Evolutionary conservation across 495 filamentous ascomycete species (phyloP), one percentile per base, ranked within the genome.

Genomic region (Hypoxylon cercidicola): DNA sequence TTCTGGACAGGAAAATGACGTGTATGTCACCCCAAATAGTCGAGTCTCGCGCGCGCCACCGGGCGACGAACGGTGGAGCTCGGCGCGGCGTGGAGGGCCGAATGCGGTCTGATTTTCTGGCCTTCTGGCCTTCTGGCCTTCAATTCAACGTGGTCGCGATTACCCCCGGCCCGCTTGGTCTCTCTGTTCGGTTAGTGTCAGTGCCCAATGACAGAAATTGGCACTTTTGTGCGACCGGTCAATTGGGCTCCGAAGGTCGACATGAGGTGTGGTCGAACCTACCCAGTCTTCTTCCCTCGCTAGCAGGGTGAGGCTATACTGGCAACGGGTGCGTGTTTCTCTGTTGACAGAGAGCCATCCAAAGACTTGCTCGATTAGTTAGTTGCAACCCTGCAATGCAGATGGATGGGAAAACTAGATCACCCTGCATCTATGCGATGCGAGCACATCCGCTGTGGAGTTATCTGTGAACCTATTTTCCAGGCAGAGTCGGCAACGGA

Each of bases 371-470:
- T 59, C 55, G 37, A 60, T 39, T 55, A 43, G 25, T 51, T 55
- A 65, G 55, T 41, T 69, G 51, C 41, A 39, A 65, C 61, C 52
- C 61, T 69, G 66, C 66, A 58, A 65, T 65, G 61, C 61, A 69
- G 45, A 58, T 43, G 45, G 55, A 52, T 64, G 66, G 55, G 40
- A 64, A 56, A 64, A 60, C 46, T 56, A 61, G 66, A 69, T 65
- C 66, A 69, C 66, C 55, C 55, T 68, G 66, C 66, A 65, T 60
- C 61, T 61, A 69, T 69, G 66, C 66, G 60, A 65, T 69, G 66
- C 66, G 66, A 64, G 66, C 61, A 65, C 66, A 69, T 69, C 66
- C 66, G 66, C 66, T 73, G 71, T 70, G 66, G 62, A 64, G 41
- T n/a, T 51, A 60, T 48, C 50, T 62, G 55, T 68, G 60, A 55